These are phyloP conservation scores for Coniella lustricola DNA, from an alignment of 2,329 filamentous ascomycete genomes.

Conservation along the genomic window DNA sequence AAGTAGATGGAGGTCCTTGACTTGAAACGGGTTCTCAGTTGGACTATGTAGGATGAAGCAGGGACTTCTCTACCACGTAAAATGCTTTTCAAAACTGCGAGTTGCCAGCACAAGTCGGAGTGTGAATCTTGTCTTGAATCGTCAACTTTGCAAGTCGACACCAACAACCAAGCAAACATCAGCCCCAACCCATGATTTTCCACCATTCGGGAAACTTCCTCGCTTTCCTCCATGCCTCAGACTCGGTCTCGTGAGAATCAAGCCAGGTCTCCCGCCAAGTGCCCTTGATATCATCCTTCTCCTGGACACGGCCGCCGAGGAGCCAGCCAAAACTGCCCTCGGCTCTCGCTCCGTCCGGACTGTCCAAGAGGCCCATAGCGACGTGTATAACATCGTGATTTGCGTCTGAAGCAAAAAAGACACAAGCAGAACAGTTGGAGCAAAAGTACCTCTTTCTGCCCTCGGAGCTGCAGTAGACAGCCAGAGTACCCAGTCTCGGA, in stretches of 20 bases:
- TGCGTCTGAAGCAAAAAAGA: conserved; percentile 37
- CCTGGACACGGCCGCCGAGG: conserved; percentile 27
- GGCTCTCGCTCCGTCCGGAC: conserved; percentile 37
- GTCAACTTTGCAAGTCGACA: too few relatives aligned
- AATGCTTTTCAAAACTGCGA: too few relatives aligned
- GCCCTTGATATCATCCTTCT: conserved; percentile 28
- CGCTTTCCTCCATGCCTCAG: conserved; percentile 28
- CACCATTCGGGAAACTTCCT: conserved; percentile 13
- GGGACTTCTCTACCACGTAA: too few relatives aligned
- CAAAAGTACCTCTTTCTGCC: conserved; percentile 43
- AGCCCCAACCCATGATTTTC: neutral
- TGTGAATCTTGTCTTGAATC: too few relatives aligned
- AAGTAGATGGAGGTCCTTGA: too few relatives aligned
- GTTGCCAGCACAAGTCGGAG: too few relatives aligned
- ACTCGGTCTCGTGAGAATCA: conserved; percentile 25
- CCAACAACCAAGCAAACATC: neutral
- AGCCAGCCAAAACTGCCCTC: conserved; percentile 38
- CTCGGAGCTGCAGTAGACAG: conserved; percentile 35
- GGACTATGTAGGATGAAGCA: too few relatives aligned
- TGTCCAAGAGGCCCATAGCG: conserved; percentile 36
- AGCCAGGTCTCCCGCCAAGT: conserved; percentile 34
- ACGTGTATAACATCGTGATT: conserved; percentile 35
- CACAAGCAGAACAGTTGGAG: conserved; percentile 36
- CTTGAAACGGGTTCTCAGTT: too few relatives aligned
- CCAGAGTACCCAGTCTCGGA: conserved; percentile 34